Evolutionary conservation across 306 rosid species (phyloP), one percentile per base, ranked within the genome.

Genomic region (Casuarina cunninghamiana): DNA sequence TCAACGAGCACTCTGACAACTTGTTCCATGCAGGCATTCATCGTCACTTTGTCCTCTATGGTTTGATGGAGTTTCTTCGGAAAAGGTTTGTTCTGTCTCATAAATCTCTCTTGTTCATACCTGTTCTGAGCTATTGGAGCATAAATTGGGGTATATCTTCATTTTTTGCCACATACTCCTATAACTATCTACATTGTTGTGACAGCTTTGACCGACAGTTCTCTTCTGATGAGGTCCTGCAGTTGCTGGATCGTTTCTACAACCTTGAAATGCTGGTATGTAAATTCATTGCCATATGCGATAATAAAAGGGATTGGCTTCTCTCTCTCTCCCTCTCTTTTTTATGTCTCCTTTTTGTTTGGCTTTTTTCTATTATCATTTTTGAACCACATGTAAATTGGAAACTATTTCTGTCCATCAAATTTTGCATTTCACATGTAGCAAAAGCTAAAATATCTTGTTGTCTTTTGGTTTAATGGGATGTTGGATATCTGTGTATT

Each of bases 201-300:
- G 26, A 75, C 89, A 94, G 98, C 81, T 94, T 94, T 78, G 96
- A 84, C 79, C 79, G 96, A 66, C 83, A 82, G 67, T 96, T 96
- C 86, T 86, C 99, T 68, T 78, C 99, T 0, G 99, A 93, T 32
- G 99, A 96, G 87, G 93, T 93, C 76, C 91, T 96, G 19, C 97
- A 93, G 79, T 79, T 96, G 91, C 81, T 96, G 79, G 97, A 93
- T 87, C 96, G 97, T 11, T 93, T 96, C 93, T 96, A 93, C 89
- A 93, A 93, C 87, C 21, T 96, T 80, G 98, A 96, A 79, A 87
- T 91, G 94, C 89, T 96, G 98, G 99, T 96, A 90, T 65, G 78
- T 53, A 63, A 66, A 41, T 50, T 9, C 50, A 42, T 66, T 17
- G 41, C 21, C 42, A 16, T 41, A n/a, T 43, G 26, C 35, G 7